Evolutionary conservation across 129 eudicot genomes (phyloP).

Genomic region (Calendula officinalis): DNA sequence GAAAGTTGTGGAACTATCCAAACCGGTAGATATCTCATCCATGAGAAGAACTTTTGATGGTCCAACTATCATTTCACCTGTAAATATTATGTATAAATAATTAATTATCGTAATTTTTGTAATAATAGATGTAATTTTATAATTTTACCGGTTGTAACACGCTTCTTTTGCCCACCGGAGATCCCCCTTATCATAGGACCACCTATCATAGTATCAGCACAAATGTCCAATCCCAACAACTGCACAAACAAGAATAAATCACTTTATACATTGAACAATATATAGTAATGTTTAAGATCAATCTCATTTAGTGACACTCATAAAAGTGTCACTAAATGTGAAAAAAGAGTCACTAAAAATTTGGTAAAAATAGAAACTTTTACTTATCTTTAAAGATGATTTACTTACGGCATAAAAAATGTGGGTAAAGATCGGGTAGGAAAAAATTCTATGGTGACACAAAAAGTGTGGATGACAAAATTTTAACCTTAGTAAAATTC

Average conservation of each 20-base stretch:
- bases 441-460: too few relatives aligned
- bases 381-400: too few relatives aligned
- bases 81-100: background rate
- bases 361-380: too few relatives aligned
- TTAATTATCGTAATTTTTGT: background rate
- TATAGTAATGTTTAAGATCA: background rate
- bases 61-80: constrained; percentile 71
- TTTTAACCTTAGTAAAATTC: too few relatives aligned
- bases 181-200: constrained; percentile 39
- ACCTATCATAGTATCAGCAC: constrained; percentile 40
- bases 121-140: background rate
- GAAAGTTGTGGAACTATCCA: constrained; percentile 72
- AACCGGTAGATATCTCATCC: constrained; percentile 75
- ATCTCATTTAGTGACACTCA: too few relatives aligned
- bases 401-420: too few relatives aligned
- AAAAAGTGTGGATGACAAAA: too few relatives aligned
- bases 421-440: too few relatives aligned
- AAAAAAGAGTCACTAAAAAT: too few relatives aligned
- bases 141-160: constrained; percentile 42
- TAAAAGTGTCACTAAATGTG: too few relatives aligned
- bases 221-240: constrained; percentile 38
- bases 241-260: constrained; percentile 11
- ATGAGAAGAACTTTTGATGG: constrained; percentile 57
- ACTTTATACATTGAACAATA: background rate
- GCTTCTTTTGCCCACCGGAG: constrained; percentile 39